Base-by-base conservation (phyloP, 2,329 filamentous ascomycete species). In the Botrytis galanthina region DNA sequence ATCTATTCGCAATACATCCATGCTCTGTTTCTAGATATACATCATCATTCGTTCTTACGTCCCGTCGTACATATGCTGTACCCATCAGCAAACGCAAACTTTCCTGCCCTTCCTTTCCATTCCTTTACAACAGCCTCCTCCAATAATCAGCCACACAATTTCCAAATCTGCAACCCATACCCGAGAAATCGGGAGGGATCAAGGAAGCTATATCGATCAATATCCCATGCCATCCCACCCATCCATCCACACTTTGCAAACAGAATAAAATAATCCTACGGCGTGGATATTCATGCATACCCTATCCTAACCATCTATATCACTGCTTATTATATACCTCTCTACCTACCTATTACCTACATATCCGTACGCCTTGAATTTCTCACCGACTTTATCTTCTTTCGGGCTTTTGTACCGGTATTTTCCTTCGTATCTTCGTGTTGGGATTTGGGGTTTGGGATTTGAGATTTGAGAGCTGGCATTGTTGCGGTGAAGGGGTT, bases 401-500 rank as follows among this genome's bases (percentile, higher is more conserved):
- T 26, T 61, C 12, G 32, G 26, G 32, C 20, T 26, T 61, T 39
- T 61, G 35, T 37, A 37, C 46, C 8, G 46, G 20, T 48, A 48
- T 22, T 61, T 37, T 16, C n/a, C n/a, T 57, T 29, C 51, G 51
- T 57, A 57, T 57, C 6, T 29, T 29, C n/a, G 14, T 29, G n/a
- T 18, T 57, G 51, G 51, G 51, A 54, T 51, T 29, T 29, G 51
- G 51, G 48, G 26, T 26, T 51, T 54, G 48, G 48, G n/a, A 54
- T 51, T 51, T 29, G n/a, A 14, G 12, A n/a, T 26, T 44, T 51
- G n/a, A 18, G 6, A 46, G 18, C 20, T 46, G 44, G 44, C 1
- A 51, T 51, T 57, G 51, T 39, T 61, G 59, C 59, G 59, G 59
- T 61, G 59, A 37, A 61, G 57, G 57, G 29, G 29, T 60, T 60